Percentiles rank a stretch among this genome's conserved stretches.
Evolutionary conservation across 306 rosid species (phyloP).

Genomic region (Argentina anserina): DNA sequence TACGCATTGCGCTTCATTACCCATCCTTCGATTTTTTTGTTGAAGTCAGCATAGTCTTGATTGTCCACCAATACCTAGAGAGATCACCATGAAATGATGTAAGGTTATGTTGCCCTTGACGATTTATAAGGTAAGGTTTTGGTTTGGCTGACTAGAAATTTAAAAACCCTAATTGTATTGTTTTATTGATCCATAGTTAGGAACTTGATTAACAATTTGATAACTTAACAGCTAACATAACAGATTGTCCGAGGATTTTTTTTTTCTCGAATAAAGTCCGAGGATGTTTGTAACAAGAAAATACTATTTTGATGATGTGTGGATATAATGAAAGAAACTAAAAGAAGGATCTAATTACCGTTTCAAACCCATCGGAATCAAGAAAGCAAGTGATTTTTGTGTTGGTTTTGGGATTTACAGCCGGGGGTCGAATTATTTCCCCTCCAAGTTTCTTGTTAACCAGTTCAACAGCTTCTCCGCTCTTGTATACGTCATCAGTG

Average conservation of each 20-base stretch:
- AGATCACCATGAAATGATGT: neutral
- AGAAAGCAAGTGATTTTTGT: constrained; percentile 12
- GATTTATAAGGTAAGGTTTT: too few species aligned
- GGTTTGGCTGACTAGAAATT: too few species aligned
- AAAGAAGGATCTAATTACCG: neutral
- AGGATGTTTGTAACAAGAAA: neutral
- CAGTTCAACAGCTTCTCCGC: constrained; percentile 5
- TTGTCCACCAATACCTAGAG: constrained; percentile 24
- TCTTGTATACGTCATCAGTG: constrained; percentile 20
- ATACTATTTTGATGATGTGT: neutral
- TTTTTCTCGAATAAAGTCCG: too few species aligned
- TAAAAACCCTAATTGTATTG: too few species aligned
- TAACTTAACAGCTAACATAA: neutral
- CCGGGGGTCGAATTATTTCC: constrained; percentile 4
- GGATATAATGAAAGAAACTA: neutral
- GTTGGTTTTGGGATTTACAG: neutral
- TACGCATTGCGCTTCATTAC: neutral
- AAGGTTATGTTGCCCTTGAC: neutral
- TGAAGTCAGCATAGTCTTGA: neutral
- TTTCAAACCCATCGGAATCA: constrained; percentile 18
- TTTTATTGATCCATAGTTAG: too few species aligned
- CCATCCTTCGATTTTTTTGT: neutral
- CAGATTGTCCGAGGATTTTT: neutral
- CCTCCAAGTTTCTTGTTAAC: constrained; percentile 11
- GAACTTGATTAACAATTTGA: neutral